Conservation (phyloP, 371 early-diverging fungal genomes). For the Rhizopus stolonifer region DNA sequence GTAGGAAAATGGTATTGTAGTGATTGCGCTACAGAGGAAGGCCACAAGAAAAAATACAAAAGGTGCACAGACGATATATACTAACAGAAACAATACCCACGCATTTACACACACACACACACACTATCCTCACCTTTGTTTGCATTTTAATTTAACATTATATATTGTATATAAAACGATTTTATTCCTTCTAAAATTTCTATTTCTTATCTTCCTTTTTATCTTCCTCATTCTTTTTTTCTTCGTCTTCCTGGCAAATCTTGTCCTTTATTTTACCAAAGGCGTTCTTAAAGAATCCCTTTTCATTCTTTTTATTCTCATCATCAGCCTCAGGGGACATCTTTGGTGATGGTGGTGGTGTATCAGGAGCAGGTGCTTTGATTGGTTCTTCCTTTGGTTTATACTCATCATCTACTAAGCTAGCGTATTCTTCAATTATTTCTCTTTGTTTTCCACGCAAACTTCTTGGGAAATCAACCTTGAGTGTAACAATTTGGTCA, state of each 20-base stretch:
- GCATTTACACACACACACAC: background rate
- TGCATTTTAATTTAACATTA: background rate
- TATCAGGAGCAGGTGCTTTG: conserved; percentile 10
- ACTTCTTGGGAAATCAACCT: conserved; percentile 74
- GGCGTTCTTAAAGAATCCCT: conserved; percentile 33
- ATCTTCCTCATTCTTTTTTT: background rate
- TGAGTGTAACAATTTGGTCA: conserved; percentile 84
- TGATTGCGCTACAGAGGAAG: conserved; percentile 45
- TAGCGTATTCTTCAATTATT: conserved; percentile 35
- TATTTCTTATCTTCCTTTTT: background rate
- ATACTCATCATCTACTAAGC: conserved; percentile 35
- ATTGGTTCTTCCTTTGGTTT: conserved; percentile 20
- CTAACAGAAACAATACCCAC: conserved; percentile 10
- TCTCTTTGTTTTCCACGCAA: conserved; percentile 39
- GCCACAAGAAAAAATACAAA: conserved; percentile 31
- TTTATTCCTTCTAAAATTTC: background rate
- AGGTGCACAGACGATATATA: conserved; percentile 17
- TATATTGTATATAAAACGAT: background rate
- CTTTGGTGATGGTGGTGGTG: conserved; percentile 21
- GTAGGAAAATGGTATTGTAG: conserved; percentile 95
- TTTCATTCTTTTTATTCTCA: conserved; percentile 9
- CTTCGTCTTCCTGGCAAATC: conserved; percentile 32
- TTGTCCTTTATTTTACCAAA: conserved; percentile 33
- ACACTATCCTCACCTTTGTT: background rate
- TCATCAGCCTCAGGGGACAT: conserved; percentile 9